Evolutionary conservation across 257 asterid species (phyloP).

Genomic region (Solanum peruvianum): DNA sequence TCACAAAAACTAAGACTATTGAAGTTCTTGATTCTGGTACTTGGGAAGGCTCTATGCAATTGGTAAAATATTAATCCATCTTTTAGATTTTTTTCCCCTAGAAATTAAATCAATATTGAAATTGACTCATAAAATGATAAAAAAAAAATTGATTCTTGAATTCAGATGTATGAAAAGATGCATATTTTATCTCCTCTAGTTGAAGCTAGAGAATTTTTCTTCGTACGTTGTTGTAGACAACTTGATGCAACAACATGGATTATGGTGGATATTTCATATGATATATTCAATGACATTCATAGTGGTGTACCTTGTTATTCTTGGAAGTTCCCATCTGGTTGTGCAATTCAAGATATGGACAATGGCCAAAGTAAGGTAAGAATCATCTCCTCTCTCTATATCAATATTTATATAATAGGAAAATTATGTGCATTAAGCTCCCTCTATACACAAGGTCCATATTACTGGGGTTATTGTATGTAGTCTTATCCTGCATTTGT

Average conservation of each 20-base stretch:
- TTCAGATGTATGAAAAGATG: conserved; percentile 50
- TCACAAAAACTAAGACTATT: too few relatives aligned
- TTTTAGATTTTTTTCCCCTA: neutral
- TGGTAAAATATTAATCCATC: too few relatives aligned
- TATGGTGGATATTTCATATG: conserved; percentile 48
- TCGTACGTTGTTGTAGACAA: conserved; percentile 44
- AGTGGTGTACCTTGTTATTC: conserved; percentile 12
- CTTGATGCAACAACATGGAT: conserved; percentile 39
- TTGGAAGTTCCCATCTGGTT: conserved; percentile 40
- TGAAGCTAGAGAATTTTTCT: conserved; percentile 51
- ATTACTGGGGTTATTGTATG: too few relatives aligned
- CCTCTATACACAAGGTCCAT: too few relatives aligned
- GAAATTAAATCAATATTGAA: neutral
- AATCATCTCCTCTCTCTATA: neutral
- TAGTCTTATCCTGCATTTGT: neutral
- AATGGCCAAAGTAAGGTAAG: conserved; percentile 52
- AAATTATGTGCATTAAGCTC: too few relatives aligned
- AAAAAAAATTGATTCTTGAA: neutral
- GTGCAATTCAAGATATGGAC: conserved; percentile 44
- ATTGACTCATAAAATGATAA: neutral
- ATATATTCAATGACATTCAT: conserved; percentile 22
- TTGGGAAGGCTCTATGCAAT: too few relatives aligned
- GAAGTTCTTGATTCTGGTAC: too few relatives aligned
- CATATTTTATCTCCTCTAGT: conserved; percentile 66
- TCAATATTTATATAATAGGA: neutral